A percentile compares a stretch with the other conserved stretches of the same genome.
These are phyloP conservation scores for Geoglossum cookeanum DNA, from an alignment of 2,329 filamentous ascomycete species.

Conservation along the genomic window DNA sequence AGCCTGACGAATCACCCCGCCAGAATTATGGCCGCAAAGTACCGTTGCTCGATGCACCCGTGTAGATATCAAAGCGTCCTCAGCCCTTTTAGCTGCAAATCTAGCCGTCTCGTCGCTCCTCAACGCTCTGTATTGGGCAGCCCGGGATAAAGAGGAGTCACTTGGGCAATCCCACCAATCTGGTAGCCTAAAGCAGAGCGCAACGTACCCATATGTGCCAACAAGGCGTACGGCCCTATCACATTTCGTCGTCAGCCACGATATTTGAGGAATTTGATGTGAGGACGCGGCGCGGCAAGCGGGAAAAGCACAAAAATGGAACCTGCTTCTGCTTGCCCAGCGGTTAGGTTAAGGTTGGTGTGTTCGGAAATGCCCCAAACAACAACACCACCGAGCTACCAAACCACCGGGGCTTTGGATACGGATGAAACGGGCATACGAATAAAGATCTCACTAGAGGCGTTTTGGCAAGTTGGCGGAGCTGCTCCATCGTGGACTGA, in stretches of 20 bases:
- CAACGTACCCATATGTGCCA: too few species aligned
- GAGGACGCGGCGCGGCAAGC: neutral
- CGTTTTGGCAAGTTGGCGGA: neutral
- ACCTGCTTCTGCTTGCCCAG: neutral
- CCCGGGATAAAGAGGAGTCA: neutral
- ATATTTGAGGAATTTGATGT: slow-evolving; percentile 1
- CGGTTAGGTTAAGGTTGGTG: neutral
- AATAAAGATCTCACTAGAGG: neutral
- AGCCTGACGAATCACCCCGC: neutral
- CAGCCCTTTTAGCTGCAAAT: too few species aligned
- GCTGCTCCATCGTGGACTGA: neutral
- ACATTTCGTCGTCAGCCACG: neutral
- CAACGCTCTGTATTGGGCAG: neutral
- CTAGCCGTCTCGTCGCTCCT: too few species aligned
- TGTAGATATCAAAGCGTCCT: too few species aligned
- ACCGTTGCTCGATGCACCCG: neutral
- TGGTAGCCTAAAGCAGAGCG: neutral
- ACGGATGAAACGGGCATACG: neutral
- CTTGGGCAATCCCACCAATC: neutral
- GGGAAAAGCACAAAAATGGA: neutral
- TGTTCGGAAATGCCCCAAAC: neutral
- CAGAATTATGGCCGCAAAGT: neutral
- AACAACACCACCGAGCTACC: neutral
- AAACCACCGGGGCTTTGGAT: neutral
- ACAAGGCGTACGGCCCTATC: neutral